Evolutionary conservation across 1,139 yeast genomes (phyloP).

Genomic region (Debaryomyces nepalensis): DNA sequence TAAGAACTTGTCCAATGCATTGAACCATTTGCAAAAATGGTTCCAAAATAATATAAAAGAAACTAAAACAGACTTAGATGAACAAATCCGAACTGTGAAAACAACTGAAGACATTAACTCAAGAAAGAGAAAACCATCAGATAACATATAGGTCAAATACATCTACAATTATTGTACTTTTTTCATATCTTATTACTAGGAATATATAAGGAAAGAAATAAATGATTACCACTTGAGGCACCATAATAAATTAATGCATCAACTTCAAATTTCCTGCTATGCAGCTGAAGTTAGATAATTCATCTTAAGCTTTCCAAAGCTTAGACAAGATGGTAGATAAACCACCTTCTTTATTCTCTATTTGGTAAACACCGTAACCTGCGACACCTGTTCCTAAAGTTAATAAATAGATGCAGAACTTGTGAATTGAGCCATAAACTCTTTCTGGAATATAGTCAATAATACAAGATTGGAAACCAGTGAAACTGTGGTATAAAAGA

Average conservation of each 20-base stretch:
- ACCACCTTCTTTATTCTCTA: slow-evolving; percentile 69
- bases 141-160: slow-evolving; percentile 9
- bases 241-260: too few species aligned
- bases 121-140: slow-evolving; percentile 20
- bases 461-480: slow-evolving; percentile 85
- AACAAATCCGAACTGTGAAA: neutral
- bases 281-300: neutral
- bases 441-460: slow-evolving; percentile 87
- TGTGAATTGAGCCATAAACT: slow-evolving; percentile 76
- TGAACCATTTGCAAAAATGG: slow-evolving; percentile 27
- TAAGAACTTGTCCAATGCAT: slow-evolving; percentile 25
- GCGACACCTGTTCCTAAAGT: slow-evolving; percentile 73
- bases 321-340: slow-evolving; percentile 39
- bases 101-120: slow-evolving; percentile 5
- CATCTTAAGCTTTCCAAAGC: slow-evolving; percentile 43
- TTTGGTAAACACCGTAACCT: slow-evolving; percentile 78
- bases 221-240: slow-evolving; percentile 1
- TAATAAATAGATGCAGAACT: slow-evolving; percentile 63
- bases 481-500: slow-evolving; percentile 73
- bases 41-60: slow-evolving; percentile 24
- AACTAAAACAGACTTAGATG: slow-evolving; percentile 15
- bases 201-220: slow-evolving; percentile 10
- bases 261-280: too few species aligned
- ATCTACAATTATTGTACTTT: neutral
- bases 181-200: slow-evolving; percentile 4